Evolutionary conservation across 768 basidiomycete genomes (phyloP), one percentile per base, ranked within the genome.

Genomic region (Trametes punicea): DNA sequence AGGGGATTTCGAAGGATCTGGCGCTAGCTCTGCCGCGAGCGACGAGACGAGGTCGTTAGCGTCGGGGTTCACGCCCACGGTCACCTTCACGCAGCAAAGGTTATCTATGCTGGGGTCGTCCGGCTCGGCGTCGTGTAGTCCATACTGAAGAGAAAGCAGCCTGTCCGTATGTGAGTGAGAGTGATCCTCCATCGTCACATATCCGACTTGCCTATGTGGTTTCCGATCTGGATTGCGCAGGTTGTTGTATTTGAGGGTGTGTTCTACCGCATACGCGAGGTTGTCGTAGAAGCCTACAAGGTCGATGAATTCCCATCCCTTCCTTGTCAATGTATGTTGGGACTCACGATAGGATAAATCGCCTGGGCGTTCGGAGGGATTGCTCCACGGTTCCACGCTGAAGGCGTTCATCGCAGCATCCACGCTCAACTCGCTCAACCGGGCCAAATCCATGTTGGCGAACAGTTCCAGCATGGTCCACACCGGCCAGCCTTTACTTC

Each of bases 391-490:
- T 13, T 69, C 67, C 5, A 80, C 74, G 3, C 73, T 65, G 50
- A 86, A 75, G 0, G 76, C 76, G 2, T 75, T 69, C 23, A 87
- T 67, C 5, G 77, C 70, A 10, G 77, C 73, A 29, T 78, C 78
- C 36, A 82, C 79, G 29, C 79, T 75, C 20, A 90, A 76, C 33
- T 81, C 77, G 30, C 78, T 75, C 10, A 88, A 64, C 13, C 78
- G 74, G 5, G 82, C 85, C 10, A 87, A 71, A 60, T 90, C 88
- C 74, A 90, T 78, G 61, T 87, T 81, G 2, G 81, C 79, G 65
- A 84, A 88, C 40, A 85, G 74, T 66, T 88, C 87, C 41, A 85
- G 73, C 39, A 88, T 68, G 25, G 76, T 75, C 77, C 80, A 83
- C 49, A 87, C 68, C 4, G 77, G 70, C 29, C 21, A 15, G 4